These are phyloP conservation scores for Colletotrichum ledebouriae DNA, from an alignment of 2,329 filamentous ascomycete genomes.

Conservation along the genomic window DNA sequence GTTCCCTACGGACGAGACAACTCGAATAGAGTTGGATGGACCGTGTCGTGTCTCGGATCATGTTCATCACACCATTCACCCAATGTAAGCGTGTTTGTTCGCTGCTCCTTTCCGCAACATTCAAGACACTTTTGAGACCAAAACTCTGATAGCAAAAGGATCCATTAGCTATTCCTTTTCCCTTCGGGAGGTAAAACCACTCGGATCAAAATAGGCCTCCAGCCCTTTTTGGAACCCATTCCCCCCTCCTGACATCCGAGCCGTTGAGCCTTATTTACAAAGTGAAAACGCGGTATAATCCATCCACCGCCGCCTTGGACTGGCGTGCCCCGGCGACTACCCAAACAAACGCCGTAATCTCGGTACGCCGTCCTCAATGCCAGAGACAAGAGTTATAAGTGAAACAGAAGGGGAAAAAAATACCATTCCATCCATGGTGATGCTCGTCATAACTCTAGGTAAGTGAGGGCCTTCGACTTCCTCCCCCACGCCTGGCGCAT, in stretches of 20 bases:
- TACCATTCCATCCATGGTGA: constrained; percentile 35
- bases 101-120: neutral
- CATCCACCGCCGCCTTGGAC: neutral
- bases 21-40: neutral
- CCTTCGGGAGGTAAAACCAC: constrained; percentile 8
- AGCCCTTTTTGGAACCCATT: constrained; percentile 23
- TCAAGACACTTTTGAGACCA: constrained; percentile 7
- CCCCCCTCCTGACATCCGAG: neutral
- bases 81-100: neutral
- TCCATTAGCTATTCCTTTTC: constrained; percentile 39
- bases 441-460: constrained; percentile 31
- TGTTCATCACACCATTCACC: constrained; percentile 4
- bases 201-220: constrained; percentile 3
- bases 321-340: constrained; percentile 21
- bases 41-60: neutral
- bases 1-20: neutral
- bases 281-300: constrained; percentile 8
- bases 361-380: constrained; percentile 39
- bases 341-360: constrained; percentile 37
- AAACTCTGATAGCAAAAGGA: constrained; percentile 23
- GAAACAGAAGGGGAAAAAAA: constrained; percentile 25
- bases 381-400: constrained; percentile 35
- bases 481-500: constrained; percentile 11
- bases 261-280: constrained; percentile 35
- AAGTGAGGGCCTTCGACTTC: constrained; percentile 1